phyloP scores from a whole-genome alignment of 805 yeast genomes.

The Martiniozyma abietophila region DNA sequence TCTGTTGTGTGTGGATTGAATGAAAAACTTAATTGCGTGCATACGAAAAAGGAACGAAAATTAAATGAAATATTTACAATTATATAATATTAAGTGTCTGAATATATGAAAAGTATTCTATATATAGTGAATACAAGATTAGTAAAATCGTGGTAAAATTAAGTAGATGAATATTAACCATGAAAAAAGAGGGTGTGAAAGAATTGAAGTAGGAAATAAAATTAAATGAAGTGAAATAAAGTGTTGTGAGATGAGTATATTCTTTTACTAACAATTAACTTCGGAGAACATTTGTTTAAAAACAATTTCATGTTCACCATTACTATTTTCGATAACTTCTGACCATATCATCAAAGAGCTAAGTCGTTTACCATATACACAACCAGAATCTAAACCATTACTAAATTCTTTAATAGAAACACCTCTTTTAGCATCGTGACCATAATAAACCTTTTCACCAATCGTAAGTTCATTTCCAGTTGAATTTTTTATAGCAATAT shows the following conservation, averaged over 20 bases:
- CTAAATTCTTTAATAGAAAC: slow-evolving; percentile 55
- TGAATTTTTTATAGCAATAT: slow-evolving; percentile 4
- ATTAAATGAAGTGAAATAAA: not conserved
- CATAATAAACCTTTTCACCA: slow-evolving; percentile 55
- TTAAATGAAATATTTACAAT: too few relatives aligned
- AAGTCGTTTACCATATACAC: slow-evolving; percentile 66
- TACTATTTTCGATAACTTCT: slow-evolving; percentile 20
- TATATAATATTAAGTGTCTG: too few relatives aligned
- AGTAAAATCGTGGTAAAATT: too few relatives aligned
- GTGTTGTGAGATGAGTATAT: not conserved
- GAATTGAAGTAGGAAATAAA: too few relatives aligned
- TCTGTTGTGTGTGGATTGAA: too few relatives aligned
- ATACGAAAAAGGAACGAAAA: too few relatives aligned
- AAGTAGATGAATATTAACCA: too few relatives aligned
- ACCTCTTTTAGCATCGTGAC: slow-evolving; percentile 83
- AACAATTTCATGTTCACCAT: slow-evolving; percentile 11
- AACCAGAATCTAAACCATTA: slow-evolving; percentile 75
- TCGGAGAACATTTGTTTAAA: slow-evolving; percentile 22
- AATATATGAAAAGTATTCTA: too few relatives aligned
- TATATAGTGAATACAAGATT: too few relatives aligned
- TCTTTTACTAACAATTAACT: slow-evolving; percentile 22
- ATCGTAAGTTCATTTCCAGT: slow-evolving; percentile 12
- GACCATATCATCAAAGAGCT: slow-evolving; percentile 50
- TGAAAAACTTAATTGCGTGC: too few relatives aligned
- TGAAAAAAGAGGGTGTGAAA: too few relatives aligned